These are phyloP conservation scores for Exserohilum rostratum DNA, from an alignment of 2,329 filamentous ascomycete species.

Conservation along the genomic window DNA sequence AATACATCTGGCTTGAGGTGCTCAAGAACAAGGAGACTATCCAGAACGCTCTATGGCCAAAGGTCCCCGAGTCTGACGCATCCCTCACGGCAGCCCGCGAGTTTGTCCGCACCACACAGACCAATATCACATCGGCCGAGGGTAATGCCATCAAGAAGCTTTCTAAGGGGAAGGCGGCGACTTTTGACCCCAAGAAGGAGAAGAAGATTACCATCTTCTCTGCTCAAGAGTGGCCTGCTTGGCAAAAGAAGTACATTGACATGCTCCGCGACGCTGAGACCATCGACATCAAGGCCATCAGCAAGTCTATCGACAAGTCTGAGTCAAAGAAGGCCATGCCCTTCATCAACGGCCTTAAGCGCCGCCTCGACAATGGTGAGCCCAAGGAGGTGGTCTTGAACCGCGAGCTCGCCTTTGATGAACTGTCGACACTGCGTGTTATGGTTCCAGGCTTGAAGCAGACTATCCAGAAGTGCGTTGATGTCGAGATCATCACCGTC, in stretches of 20 bases:
- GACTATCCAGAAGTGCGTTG: constrained; percentile 70
- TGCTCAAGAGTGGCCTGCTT: constrained; percentile 79
- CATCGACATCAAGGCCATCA: constrained; percentile 82
- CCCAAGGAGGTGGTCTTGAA: constrained; percentile 76
- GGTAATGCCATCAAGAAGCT: constrained; percentile 84
- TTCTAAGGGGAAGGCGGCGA: constrained; percentile 84
- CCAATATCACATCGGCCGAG: constrained; percentile 86
- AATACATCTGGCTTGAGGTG: constrained; percentile 93
- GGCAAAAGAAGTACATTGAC: constrained; percentile 66
- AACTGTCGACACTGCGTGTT: constrained; percentile 73
- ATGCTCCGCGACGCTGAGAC: constrained; percentile 37
- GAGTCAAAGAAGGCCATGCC: constrained; percentile 99
- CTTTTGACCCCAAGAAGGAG: constrained; percentile 87
- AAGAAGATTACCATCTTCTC: constrained; percentile 91
- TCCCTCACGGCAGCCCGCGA: constrained; percentile 77
- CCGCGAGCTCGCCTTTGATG: constrained; percentile 85
- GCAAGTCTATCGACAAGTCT: constrained; percentile 78
- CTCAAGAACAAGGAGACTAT: constrained; percentile 77
- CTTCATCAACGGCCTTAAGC: constrained; percentile 88
- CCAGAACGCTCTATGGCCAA: constrained; percentile 78
- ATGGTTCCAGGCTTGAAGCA: constrained; percentile 83
- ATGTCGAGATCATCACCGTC: constrained; percentile 74
- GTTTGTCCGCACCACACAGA: constrained; percentile 77
- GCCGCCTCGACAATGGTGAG: constrained; percentile 71
- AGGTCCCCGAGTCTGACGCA: constrained; percentile 68